phyloP scores from a whole-genome alignment of 2,329 filamentous ascomycete genomes.

The Sclerotinia sclerotiorum region DNA sequence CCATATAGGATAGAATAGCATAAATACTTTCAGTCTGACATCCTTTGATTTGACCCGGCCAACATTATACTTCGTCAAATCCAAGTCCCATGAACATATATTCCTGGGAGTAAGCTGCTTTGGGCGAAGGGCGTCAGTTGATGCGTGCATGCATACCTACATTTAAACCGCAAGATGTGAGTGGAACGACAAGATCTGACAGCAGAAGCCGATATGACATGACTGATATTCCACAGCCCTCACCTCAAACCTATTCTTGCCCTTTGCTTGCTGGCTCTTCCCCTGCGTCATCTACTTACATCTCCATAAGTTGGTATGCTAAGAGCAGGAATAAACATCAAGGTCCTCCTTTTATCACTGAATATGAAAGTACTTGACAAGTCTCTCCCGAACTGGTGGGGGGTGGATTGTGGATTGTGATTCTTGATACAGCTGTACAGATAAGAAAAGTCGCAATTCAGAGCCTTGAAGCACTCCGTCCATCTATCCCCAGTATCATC shows the following conservation, averaged over 20 bases:
- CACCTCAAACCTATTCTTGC: neutral
- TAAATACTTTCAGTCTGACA: neutral
- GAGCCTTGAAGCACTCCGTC: constrained; percentile 27
- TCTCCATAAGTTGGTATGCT: no score
- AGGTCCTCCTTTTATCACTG: constrained; percentile 12
- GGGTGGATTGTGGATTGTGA: constrained; percentile 39
- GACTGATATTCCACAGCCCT: neutral
- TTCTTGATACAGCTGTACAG: constrained; percentile 42
- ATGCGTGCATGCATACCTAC: neutral
- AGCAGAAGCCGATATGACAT: neutral
- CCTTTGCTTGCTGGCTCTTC: no score
- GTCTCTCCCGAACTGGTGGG: constrained; percentile 25
- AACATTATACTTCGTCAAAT: neutral
- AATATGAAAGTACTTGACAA: constrained; percentile 13
- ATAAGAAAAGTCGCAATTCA: constrained; percentile 36
- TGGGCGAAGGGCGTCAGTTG: no score
- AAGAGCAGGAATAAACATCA: neutral
- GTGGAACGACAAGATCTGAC: neutral
- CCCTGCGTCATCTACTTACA: no score
- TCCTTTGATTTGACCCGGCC: neutral
- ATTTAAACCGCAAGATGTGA: neutral
- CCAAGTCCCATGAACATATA: neutral
- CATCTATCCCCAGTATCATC: constrained; percentile 29
- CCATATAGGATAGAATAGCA: neutral
- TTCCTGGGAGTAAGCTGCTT: neutral